Evolutionary conservation across 2,329 filamentous ascomycete species (phyloP), one percentile per base, ranked within the genome.

Genomic region (Hypocrella siamensis): DNA sequence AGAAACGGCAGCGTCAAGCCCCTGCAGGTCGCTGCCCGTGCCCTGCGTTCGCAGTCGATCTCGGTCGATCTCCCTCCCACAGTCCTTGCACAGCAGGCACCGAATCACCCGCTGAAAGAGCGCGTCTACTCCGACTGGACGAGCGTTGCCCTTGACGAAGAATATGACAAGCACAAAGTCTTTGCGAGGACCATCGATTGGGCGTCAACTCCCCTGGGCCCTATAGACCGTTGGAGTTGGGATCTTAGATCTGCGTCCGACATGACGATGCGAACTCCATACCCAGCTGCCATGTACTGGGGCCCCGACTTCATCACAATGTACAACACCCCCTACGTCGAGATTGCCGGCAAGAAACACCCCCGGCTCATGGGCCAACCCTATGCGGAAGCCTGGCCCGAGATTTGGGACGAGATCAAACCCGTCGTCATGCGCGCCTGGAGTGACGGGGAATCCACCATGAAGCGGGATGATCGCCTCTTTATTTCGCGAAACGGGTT

Each of bases 401-500:
- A 86, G 46, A 78, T 86, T 6, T 86, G 79, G 79, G 60, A 72
- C 16, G 69, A 75, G 4, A 63, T 86, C 12, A 65, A 73, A 39
- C 72, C 72, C 2, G 65, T 79, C 1, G 79, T 88, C 39, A 58
- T 65, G 15, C 71, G 61, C 37, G 81, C 80, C 1, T 70, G 67
- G 48, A 52, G 66, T 26, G 77, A 73, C 3, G 82, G 80, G 0
- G 74, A 83, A 53, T 76, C 80, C 1, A 82, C 75, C 0, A 81
- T 85, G 77, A 86, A 84, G 49, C 75, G 84, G 40, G 80, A 86
- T 42, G 79, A 86, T 39, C 73, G 72, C 33, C 59, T 86, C 2
- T 83, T 85, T 44, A 65, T 88, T 19, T 60, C 65, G 29, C 69
- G 80, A 10, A 69, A 70, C 38, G 70, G 73, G 2, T 82, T 69